These are phyloP conservation scores for Phanerodontia chrysosporium DNA, from an alignment of 768 basidiomycete species.

Conservation along the genomic window DNA sequence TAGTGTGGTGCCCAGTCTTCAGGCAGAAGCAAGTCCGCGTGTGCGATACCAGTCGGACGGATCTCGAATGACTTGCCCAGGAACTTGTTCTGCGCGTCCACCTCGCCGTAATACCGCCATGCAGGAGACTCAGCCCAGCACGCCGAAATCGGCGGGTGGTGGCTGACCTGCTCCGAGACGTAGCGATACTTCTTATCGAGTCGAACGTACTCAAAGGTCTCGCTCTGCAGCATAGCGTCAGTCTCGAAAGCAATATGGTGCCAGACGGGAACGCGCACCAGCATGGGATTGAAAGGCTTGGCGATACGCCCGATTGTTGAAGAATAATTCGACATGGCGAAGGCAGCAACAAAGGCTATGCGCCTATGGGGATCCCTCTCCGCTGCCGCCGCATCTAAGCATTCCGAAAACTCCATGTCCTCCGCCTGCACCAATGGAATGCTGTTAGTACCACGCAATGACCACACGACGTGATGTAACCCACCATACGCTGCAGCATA, in stretches of 20 bases:
- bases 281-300: conserved; percentile 96
- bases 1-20: conserved; percentile 58
- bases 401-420: conserved; percentile 97
- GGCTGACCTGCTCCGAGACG: conserved; percentile 93
- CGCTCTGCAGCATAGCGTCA: conserved; percentile 46
- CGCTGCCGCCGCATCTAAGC: conserved; percentile 78
- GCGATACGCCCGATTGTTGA: conserved; percentile 95
- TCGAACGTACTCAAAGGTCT: conserved; percentile 92
- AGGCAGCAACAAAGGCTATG: conserved; percentile 90
- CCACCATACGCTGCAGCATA: conserved; percentile 92
- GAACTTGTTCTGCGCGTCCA: conserved; percentile 96
- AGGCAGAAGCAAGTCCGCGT: conserved; percentile 78
- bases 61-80: conserved; percentile 97
- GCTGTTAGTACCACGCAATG: no score
- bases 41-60: conserved; percentile 90
- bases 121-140: conserved; percentile 89
- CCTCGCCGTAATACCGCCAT: conserved; percentile 93
- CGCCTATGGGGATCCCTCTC: conserved; percentile 76
- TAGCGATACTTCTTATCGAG: conserved; percentile 89
- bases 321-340: conserved; percentile 97
- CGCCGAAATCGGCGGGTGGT: conserved; percentile 95
- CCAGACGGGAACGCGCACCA: conserved; percentile 43
- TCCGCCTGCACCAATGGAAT: conserved; percentile 55
- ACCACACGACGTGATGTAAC: conserved; percentile 15
- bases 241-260: not conserved